Evolutionary conservation across 345 rosid genomes (phyloP), one percentile per base, ranked within the genome.

Genomic region (Murraya koenigii): DNA sequence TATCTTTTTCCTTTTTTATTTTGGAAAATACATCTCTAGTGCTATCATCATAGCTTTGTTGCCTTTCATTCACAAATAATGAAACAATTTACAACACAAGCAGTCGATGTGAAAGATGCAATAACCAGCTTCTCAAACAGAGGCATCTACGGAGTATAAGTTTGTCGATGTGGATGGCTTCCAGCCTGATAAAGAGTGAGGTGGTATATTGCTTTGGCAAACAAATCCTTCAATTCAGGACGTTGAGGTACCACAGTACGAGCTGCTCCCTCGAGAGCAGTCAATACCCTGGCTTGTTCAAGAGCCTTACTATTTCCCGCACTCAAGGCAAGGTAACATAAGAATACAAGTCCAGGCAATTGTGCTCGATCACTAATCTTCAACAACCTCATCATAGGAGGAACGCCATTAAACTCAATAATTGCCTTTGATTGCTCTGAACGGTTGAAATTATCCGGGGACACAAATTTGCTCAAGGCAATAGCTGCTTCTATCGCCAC

Each of bases 221-320:
- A 77, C 85, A 90, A 75, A 38, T 85, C 94, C 78, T 69, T 86
- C 77, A 86, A 68, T 2, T 87, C 87, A 15, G 92, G 90, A 82
- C 70, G 79, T 33, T 86, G 92, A 76, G 80, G 77, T 36, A 78
- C 22, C n/a, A 87, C 84, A 5, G 77, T 70, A 70, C 92, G 89
- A 78, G 86, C 88, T 9, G 85, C 84, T 14, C 80, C 86, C 78
- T 86, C 87, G 0, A 90, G 83, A 35, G 78, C 79, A 80, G 78
- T 86, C 80, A 90, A 76, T n/a, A 83, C 90, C 67, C 85, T 73
- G 20, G 87, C 90, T 75, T 85, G 86, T 64, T 87, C 94, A 74
- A 88, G 89, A 61, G 88, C 90, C 86, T 84, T 84, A 64, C 87
- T 88, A 68, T 86, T 82, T 65, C 92, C 89, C 8, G 84, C 88